Evolutionary conservation across 2,329 filamentous ascomycete genomes (phyloP).

Genomic region (Zopfia rhizophila): DNA sequence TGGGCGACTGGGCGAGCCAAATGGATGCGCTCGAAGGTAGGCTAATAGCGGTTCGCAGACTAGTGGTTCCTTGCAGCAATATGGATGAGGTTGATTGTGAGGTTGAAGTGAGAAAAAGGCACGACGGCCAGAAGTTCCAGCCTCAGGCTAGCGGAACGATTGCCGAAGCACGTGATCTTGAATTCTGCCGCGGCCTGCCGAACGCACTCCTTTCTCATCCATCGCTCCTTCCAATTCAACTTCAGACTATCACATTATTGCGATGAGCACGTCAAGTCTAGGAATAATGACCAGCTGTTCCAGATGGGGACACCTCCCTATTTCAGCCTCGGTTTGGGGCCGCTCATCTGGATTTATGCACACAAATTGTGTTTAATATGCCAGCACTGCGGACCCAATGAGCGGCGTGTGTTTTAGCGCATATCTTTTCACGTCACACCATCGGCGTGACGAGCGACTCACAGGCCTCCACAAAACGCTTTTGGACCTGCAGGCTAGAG

Average conservation of each 20-base stretch:
- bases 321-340: not conserved
- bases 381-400: slow-evolving; percentile 16
- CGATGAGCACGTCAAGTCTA: not conserved
- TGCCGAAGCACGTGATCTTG: slow-evolving; percentile 4
- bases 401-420: not conserved
- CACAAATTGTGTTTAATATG: slow-evolving; percentile 20
- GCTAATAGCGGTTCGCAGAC: too few relatives aligned
- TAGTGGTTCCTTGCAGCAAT: too few relatives aligned
- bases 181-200: too few relatives aligned
- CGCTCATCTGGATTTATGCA: not conserved
- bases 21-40: too few relatives aligned
- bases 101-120: too few relatives aligned
- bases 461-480: not conserved
- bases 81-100: too few relatives aligned
- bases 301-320: slow-evolving; percentile 1
- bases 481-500: slow-evolving; percentile 19
- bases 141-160: slow-evolving; percentile 2
- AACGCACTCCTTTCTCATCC: too few relatives aligned
- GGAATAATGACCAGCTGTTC: not conserved
- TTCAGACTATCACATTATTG: too few relatives aligned
- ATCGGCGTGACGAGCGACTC: slow-evolving; percentile 1
- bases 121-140: too few relatives aligned
- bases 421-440: slow-evolving; percentile 14
- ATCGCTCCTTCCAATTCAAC: too few relatives aligned
- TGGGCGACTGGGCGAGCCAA: too few relatives aligned